Evolutionary conservation across 257 asterid genomes (phyloP).

Genomic region (Fraxinus pennsylvanica): DNA sequence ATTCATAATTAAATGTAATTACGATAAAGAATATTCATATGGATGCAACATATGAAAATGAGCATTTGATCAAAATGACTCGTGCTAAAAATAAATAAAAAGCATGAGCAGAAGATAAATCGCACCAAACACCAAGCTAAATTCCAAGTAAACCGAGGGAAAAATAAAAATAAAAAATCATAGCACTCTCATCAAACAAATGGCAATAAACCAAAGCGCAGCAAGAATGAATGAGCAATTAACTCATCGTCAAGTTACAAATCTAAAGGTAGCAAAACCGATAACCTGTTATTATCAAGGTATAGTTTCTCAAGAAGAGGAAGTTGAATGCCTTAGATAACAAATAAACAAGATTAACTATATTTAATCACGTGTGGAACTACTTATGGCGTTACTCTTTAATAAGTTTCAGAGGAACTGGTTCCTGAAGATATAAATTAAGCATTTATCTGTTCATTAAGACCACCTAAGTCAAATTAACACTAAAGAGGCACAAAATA

Average conservation of each 20-base stretch:
- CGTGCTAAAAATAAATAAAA: background rate
- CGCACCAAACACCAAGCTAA: background rate
- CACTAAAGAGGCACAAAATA: slow-evolving; percentile 18
- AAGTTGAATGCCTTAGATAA: slow-evolving; percentile 61
- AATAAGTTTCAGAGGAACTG: background rate
- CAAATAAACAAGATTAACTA: slow-evolving; percentile 30
- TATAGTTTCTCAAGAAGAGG: slow-evolving; percentile 92
- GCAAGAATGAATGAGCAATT: too few relatives aligned
- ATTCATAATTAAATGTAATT: too few relatives aligned
- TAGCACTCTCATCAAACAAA: too few relatives aligned
- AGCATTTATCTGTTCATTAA: background rate
- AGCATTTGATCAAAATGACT: background rate
- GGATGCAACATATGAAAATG: background rate
- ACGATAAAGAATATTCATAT: background rate
- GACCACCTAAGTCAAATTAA: background rate
- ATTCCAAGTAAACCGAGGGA: too few relatives aligned
- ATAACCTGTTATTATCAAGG: slow-evolving; percentile 85
- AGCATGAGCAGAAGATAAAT: background rate
- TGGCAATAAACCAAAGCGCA: too few relatives aligned
- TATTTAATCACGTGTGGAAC: slow-evolving; percentile 16
- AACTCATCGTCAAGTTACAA: too few relatives aligned
- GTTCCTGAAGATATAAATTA: background rate
- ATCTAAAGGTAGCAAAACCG: slow-evolving; percentile 67
- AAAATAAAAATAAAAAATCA: too few relatives aligned
- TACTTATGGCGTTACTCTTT: slow-evolving; percentile 4